Percentiles rank a stretch among this genome's conserved stretches.
Conservation (phyloP, 169 alveolate genomes). For the Plasmodium relictum region DNA sequence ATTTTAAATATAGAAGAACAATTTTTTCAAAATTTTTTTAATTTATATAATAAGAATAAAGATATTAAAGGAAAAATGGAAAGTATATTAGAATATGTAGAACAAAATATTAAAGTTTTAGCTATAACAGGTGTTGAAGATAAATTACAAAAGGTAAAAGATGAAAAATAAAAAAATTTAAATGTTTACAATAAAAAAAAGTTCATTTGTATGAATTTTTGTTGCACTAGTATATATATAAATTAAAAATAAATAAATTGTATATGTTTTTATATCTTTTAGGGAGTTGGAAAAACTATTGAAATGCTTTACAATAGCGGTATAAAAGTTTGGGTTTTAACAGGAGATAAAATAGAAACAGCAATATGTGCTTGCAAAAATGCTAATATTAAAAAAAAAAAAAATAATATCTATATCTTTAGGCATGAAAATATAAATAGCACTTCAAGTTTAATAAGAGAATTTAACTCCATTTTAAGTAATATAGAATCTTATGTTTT, state of each 20-base stretch:
- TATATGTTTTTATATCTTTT: not conserved
- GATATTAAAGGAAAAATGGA: slow-evolving; percentile 79
- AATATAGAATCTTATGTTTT: slow-evolving; percentile 73
- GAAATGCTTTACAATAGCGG: slow-evolving; percentile 97
- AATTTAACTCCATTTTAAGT: slow-evolving; percentile 51
- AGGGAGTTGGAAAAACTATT: slow-evolving; percentile 94
- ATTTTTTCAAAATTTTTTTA: slow-evolving; percentile 88
- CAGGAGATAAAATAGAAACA: slow-evolving; percentile 99
- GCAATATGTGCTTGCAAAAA: slow-evolving; percentile 98
- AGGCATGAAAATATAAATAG: slow-evolving; percentile 81
- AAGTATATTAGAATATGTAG: slow-evolving; percentile 81
- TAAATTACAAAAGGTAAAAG: slow-evolving; percentile 91
- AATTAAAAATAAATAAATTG: not conserved
- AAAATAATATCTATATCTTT: slow-evolving; percentile 81
- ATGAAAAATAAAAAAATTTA: too few species aligned
- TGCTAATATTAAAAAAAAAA: slow-evolving; percentile 94
- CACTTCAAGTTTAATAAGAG: slow-evolving; percentile 65
- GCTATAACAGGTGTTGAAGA: slow-evolving; percentile 98
- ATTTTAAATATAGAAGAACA: slow-evolving; percentile 90
- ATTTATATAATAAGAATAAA: slow-evolving; percentile 81
- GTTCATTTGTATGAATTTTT: not conserved
- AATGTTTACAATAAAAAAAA: not conserved
- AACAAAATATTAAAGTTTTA: slow-evolving; percentile 91
- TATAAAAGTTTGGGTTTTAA: slow-evolving; percentile 98
- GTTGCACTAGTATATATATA: not conserved